Evolutionary conservation across 2,329 filamentous ascomycete species (phyloP), one percentile per base, ranked within the genome.

Genomic region (Periconia sp.): DNA sequence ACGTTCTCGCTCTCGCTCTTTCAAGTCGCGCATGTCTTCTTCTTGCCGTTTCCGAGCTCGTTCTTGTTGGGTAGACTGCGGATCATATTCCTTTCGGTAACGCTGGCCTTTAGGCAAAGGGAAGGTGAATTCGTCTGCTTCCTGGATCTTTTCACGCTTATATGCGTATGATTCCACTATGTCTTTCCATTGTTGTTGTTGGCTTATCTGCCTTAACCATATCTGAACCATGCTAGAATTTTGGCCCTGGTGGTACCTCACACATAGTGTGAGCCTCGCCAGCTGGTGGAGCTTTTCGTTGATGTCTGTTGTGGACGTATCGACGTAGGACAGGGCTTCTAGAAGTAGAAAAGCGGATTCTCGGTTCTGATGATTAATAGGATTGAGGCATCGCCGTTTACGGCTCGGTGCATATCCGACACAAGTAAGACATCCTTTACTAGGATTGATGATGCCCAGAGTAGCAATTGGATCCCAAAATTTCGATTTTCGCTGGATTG

Each of bases 181-280:
- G 24, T 36, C 33, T 15, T 36, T 36, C 33, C 12, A 36, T 32
- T 16, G 25, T 19, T 40, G 37, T 29, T 18, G 29, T 34, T 33
- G 8, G 16, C 29, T 21, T 34, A 34, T 41, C 38, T 25, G n/a
- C 38, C 19, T 41, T 7, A 21, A 34, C 42, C 42, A 46, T 17
- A 12, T 17, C 11, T 36, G 11, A 9, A 46, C 36, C 28, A 46
- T 34, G 10, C 22, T 16, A 16, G 30, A 17, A 5, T 30, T 24
- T 30, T 46, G 42, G 17, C 29, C 32, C 25, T 46, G 42, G 16
- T 46, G 42, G 17, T 40, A 36, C 13, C 42, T 36, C 29, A 40
- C 16, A 34, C 42, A 46, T 29, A 46, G 36, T 28, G 42, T 40
- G 13, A 28, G 13, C 2, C 18, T 18, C 5, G 42, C 36, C 8